Percentiles rank a stretch among this genome's conserved stretches.
Conservation (phyloP, 1,284 basidiomycete species). For the Neonothopanus nambi region DNA sequence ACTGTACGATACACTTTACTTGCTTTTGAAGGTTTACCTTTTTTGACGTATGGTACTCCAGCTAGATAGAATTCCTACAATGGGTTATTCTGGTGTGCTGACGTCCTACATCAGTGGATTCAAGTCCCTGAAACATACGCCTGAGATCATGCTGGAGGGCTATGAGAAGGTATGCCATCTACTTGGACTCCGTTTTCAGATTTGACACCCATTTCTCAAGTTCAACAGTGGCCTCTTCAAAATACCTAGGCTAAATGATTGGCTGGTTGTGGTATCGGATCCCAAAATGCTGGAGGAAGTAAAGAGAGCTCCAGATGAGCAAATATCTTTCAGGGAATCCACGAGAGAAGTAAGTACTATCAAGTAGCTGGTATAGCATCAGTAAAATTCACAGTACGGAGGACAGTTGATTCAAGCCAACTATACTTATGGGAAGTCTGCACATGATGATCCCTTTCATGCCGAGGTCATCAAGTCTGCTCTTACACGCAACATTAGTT, state of each 20-base stretch:
- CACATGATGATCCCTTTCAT: constrained; percentile 18
- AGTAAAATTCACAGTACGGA: neutral
- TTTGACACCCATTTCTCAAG: neutral
- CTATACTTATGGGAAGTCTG: constrained; percentile 14
- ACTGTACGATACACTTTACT: too few species aligned
- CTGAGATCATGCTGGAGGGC: constrained; percentile 14
- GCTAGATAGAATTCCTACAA: constrained; percentile 11
- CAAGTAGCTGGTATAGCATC: too few species aligned
- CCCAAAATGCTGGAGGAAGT: constrained; percentile 33
- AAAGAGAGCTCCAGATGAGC: constrained; percentile 30
- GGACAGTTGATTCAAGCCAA: constrained; percentile 11
- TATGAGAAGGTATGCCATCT: constrained; percentile 7
- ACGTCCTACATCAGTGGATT: constrained; percentile 8
- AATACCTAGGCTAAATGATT: constrained; percentile 31
- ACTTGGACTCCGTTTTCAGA: neutral
- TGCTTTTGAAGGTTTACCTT: too few species aligned
- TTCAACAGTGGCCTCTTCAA: constrained; percentile 26
- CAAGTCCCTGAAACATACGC: constrained; percentile 7
- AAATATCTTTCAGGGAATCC: constrained; percentile 29
- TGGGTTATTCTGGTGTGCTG: constrained; percentile 10
- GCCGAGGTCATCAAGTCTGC: too few species aligned
- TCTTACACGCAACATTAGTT: too few species aligned
- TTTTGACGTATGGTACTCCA: too few species aligned
- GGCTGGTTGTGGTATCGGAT: too few species aligned
- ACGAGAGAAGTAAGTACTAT: too few species aligned